Evolutionary conservation across 192 early-diverging fungal genomes (phyloP).

Genomic region (Backusella tuberculispora): DNA sequence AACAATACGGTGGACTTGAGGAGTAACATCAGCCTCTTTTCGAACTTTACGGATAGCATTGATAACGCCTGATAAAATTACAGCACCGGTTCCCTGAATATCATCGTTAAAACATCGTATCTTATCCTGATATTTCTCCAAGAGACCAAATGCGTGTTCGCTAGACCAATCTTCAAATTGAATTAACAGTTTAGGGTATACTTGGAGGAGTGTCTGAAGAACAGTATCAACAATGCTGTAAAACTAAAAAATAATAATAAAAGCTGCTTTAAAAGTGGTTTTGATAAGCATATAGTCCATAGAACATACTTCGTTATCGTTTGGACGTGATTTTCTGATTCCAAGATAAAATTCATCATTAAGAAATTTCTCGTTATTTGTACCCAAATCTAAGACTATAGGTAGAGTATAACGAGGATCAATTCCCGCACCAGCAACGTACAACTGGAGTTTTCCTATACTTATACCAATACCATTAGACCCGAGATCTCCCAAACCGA

Average conservation of each 20-base stretch:
- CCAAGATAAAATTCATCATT: conserved; percentile 93
- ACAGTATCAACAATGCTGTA: conserved; percentile 85
- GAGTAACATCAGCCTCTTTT: conserved; percentile 62
- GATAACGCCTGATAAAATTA: conserved; percentile 93
- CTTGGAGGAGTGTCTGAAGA: conserved; percentile 65
- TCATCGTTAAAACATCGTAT: conserved; percentile 95
- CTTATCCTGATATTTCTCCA: conserved; percentile 76
- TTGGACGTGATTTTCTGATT: conserved; percentile 65
- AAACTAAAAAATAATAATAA: conserved; percentile 51
- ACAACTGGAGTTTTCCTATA: conserved; percentile 93
- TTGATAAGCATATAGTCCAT: not conserved
- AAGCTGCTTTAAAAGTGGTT: not conserved
- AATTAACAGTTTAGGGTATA: conserved; percentile 84
- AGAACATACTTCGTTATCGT: conserved; percentile 45
- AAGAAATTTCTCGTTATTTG: conserved; percentile 81
- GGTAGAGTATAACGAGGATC: conserved; percentile 87
- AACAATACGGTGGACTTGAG: conserved; percentile 82
- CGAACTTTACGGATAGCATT: conserved; percentile 72
- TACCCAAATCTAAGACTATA: conserved; percentile 91
- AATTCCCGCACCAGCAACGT: conserved; percentile 86
- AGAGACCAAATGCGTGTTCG: conserved; percentile 85
- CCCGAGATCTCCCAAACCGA: conserved; percentile 94
- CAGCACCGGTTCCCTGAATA: conserved; percentile 93
- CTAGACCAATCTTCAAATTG: conserved; percentile 98
- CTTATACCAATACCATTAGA: conserved; percentile 96